A percentile compares a stretch with the other conserved stretches of the same genome.
Evolutionary conservation across 83 land plant species (phyloP).

Genomic region (Diphasiastrum complanatum): DNA sequence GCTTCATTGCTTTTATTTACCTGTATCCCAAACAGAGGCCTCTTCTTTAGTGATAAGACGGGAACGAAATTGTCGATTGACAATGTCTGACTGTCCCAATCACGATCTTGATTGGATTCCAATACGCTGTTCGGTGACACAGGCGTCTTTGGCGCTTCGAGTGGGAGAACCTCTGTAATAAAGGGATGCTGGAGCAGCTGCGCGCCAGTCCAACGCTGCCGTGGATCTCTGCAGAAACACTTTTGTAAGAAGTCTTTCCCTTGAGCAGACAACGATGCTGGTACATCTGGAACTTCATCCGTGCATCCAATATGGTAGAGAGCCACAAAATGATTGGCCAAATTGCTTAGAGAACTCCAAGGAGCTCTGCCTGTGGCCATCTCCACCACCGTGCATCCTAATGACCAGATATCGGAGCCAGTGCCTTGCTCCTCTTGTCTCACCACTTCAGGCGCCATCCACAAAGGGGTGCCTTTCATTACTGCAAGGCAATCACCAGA

Average conservation of each 20-base stretch:
- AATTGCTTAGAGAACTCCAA: background rate
- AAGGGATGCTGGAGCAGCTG: constrained; percentile 1
- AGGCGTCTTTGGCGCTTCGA: background rate
- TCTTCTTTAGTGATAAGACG: background rate
- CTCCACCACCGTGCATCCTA: constrained; percentile 9
- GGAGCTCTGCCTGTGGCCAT: constrained; percentile 7
- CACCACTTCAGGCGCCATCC: too few relatives aligned
- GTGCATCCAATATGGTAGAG: constrained; percentile 9
- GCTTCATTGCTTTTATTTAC: too few relatives aligned
- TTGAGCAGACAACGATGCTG: background rate
- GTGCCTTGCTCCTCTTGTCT: constrained; percentile 11
- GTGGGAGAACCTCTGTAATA: background rate
- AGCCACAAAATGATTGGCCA: background rate
- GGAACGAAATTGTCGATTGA: background rate
- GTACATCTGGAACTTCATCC: background rate
- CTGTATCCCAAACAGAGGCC: background rate
- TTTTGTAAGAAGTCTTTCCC: constrained; percentile 9
- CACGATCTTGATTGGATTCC: background rate
- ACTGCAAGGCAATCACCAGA: background rate
- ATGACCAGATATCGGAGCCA: constrained; percentile 8
- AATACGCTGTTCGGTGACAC: background rate
- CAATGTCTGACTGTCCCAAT: background rate
- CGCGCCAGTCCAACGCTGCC: background rate
- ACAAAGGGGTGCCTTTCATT: constrained; percentile 2
- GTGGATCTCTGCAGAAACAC: background rate